Base-by-base conservation (phyloP, 192 early-diverging fungal genomes). In the Backusella westeae region DNA sequence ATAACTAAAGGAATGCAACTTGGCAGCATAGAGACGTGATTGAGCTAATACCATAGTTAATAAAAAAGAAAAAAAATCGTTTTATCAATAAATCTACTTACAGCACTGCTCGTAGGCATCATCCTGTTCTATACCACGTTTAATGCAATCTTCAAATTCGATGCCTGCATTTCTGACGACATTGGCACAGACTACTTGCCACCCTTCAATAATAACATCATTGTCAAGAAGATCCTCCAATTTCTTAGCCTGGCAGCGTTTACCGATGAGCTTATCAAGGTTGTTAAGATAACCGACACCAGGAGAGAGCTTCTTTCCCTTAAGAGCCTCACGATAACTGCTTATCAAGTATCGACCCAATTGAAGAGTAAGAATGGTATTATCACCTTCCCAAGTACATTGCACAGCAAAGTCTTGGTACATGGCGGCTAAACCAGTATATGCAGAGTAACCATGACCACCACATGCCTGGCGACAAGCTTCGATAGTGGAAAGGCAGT, bases 391-490 rank as follows among this genome's bases (percentile, higher is more conserved):
- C 90, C 94, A 93, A 46, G 94, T 96, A 82, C 93, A 94, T 78
- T 94, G 93, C 35, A 96, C 95, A 38, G 94, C 92, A 86, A 96
- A 97, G 79, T 96, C 94, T 74, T 90, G 89, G 85, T 94, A 94
- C 72, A 92, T 90, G 68, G 89, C 88, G 46, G 96, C 91, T 19
- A 97, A 90, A 2, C 94, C 96, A 6, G 96, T 94, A 89, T 96
- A 96, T 10, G 93, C 89, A 73, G 93, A 94, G 86, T 97, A 97
- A 34, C 96, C 96, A 76, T 97, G 96, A 42, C 96, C 96, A 78
- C 96, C 96, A 67, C 93, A 88, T n/a, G 94, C 87, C 85, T 96
- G 96, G 26, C 96, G 90, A 84, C 94, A 96, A 80, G 95, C 91
- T 82, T 97, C 95, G 69, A 97, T 97, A 46, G 92, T 94, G 80